Evolutionary conservation across 768 basidiomycete species (phyloP).

Genomic region (Brasilioporus rufonigricans): DNA sequence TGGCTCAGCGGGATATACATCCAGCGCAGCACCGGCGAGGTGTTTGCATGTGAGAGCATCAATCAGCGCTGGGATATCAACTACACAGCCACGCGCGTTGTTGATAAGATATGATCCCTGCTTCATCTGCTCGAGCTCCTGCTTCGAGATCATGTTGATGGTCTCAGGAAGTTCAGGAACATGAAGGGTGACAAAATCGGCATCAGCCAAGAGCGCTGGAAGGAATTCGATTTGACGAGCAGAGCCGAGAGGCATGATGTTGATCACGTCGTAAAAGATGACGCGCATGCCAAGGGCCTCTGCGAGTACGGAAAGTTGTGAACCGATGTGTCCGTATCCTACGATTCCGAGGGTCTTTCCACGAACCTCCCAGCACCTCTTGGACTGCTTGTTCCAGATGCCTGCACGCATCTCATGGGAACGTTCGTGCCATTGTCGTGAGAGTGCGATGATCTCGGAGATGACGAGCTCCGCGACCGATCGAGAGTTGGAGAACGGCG

Average conservation of each 20-base stretch:
- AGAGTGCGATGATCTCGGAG: conserved; percentile 88
- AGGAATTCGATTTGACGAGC: conserved; percentile 89
- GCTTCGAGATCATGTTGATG: conserved; percentile 82
- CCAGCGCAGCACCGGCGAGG: conserved; percentile 83
- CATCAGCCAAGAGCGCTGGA: conserved; percentile 62
- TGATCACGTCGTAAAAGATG: conserved; percentile 91
- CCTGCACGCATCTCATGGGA: conserved; percentile 84
- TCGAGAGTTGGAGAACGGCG: conserved; percentile 97
- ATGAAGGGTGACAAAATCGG: conserved; percentile 96
- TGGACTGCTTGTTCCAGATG: conserved; percentile 98
- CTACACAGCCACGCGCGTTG: conserved; percentile 93
- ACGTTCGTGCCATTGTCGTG: conserved; percentile 91
- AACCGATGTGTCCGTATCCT: conserved; percentile 97
- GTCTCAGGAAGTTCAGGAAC: conserved; percentile 97
- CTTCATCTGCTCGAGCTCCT: conserved; percentile 89
- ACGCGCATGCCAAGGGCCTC: conserved; percentile 97
- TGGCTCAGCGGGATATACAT: conserved; percentile 95
- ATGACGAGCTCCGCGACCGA: conserved; percentile 98
- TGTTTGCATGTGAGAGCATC: conserved; percentile 79
- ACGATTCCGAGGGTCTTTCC: conserved; percentile 98
- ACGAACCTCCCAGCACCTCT: conserved; percentile 96
- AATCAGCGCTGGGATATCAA: conserved; percentile 91
- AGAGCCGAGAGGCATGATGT: conserved; percentile 95
- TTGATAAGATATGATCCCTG: conserved; percentile 94
- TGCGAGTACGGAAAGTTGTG: conserved; percentile 94